A percentile compares a stretch with the other conserved stretches of the same genome.
These are phyloP conservation scores for Metarhizium brunneum DNA, from an alignment of 2,329 filamentous ascomycete species.

Conservation along the genomic window DNA sequence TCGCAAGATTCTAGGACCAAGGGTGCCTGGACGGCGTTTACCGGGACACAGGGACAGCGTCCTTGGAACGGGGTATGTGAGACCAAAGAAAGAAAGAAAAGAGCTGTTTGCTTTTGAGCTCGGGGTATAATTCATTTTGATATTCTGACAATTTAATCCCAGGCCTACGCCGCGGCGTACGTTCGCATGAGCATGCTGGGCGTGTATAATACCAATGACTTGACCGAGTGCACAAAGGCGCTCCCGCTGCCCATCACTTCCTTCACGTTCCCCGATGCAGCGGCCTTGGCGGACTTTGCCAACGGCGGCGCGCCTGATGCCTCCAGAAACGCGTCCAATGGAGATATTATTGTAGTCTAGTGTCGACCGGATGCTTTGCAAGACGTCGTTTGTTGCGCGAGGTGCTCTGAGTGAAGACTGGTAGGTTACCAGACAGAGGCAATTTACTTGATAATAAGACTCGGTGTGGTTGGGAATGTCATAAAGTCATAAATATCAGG, in stretches of 20 bases:
- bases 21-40: constrained; percentile 26
- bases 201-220: constrained; percentile 42
- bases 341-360: background rate
- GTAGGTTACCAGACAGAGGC: too few relatives aligned
- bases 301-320: background rate
- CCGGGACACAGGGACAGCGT: constrained; percentile 18
- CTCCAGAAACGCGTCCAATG: background rate
- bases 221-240: constrained; percentile 43
- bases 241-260: constrained; percentile 3
- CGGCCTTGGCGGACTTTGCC: background rate
- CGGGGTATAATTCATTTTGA: background rate
- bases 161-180: constrained; percentile 41
- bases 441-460: too few relatives aligned
- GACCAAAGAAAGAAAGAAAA: background rate
- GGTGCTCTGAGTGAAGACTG: too few relatives aligned
- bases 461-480: too few relatives aligned
- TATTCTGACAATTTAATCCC: background rate
- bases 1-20: constrained; percentile 23
- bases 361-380: too few relatives aligned
- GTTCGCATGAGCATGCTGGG: constrained; percentile 43
- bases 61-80: constrained; percentile 30
- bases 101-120: background rate
- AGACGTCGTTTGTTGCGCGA: too few relatives aligned
- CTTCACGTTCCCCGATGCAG: background rate
- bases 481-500: too few relatives aligned